Evolutionary conservation across 2,329 filamentous ascomycete species (phyloP), one percentile per base, ranked within the genome.

Genomic region (Furcasterigmium furcatum): DNA sequence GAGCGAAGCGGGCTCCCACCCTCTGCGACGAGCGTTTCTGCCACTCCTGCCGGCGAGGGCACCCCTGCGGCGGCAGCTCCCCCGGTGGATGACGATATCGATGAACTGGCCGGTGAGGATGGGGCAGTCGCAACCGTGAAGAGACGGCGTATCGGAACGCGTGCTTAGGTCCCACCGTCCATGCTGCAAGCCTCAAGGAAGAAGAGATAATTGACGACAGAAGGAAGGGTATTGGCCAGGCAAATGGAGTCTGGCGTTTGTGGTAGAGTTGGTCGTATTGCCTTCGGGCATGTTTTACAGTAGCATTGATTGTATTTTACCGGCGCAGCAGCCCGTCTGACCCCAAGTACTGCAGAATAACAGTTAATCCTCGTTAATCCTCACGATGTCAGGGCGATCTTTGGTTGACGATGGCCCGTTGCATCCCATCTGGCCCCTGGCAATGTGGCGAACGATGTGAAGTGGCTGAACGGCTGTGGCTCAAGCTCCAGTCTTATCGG

Each of bases 41-140:
- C 66, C 9, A 66, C 64, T 3, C 64, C 65, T 12, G 46, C 43
- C 3, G 72, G 70, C 3, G 73, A 76, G 40, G 68, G 70, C 45
- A 75, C 66, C 8, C 46, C 50, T 5, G 16, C 30, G 30, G 14
- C 30, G 8, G 19, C 34, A 2, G 34, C 34, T 18, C n/a, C n/a
- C 18, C 55, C 56, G 20, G 70, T 66, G 2, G 74, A 76, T 45
- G 74, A 77, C 13, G 72, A 76, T 35, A 54, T 52, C 39, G 74
- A 77, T 40, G 73, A 77, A 45, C 56, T 66, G 48, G 61, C 63
- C 4, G 69, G 65, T 4, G 74, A 78, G 38, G 67, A 58, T 7
- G 65, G 66, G 20, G 55, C 58, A 16, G 50, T 54, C 2, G 47
- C 56, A 19, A 60, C 61, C 22, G 55, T 59, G 4, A 70, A 70